Conservation (phyloP, 208 protist genomes). For the Crithidia fasciculata region DNA sequence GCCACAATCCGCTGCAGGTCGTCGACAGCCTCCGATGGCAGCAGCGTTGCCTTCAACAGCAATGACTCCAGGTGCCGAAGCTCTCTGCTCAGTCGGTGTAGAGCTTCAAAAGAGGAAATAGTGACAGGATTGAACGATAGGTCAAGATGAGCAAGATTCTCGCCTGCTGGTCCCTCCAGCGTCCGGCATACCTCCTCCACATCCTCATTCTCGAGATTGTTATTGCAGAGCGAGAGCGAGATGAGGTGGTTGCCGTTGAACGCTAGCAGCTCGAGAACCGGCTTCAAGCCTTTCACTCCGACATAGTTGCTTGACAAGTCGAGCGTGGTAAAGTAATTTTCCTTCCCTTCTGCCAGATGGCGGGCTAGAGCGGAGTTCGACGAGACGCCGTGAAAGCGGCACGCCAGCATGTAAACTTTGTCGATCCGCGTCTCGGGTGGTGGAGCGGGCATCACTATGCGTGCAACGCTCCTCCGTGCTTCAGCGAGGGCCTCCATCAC, state of each 20-base stretch:
- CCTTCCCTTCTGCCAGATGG: conserved; percentile 15
- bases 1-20: conserved; percentile 5
- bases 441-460: neutral
- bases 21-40: neutral
- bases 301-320: conserved; percentile 69
- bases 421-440: conserved; percentile 14
- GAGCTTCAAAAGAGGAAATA: conserved; percentile 10
- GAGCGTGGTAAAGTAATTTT: conserved; percentile 34
- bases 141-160: conserved; percentile 37
- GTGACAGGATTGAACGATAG: conserved; percentile 60
- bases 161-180: conserved; percentile 28
- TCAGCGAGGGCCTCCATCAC: conserved; percentile 9
- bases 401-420: conserved; percentile 39
- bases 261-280: conserved; percentile 43
- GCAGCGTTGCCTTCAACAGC: conserved; percentile 32
- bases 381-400: conserved; percentile 29
- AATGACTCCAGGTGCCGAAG: conserved; percentile 25
- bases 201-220: conserved; percentile 61
- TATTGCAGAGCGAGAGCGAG: conserved; percentile 51
- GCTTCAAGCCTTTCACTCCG: conserved; percentile 50
- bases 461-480: neutral
- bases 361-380: conserved; percentile 39
- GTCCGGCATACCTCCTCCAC: conserved; percentile 31
- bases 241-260: conserved; percentile 34
- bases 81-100: conserved; percentile 28